These are phyloP conservation scores for Fraxinus americana DNA, from an alignment of 257 asterid species.

Conservation along the genomic window DNA sequence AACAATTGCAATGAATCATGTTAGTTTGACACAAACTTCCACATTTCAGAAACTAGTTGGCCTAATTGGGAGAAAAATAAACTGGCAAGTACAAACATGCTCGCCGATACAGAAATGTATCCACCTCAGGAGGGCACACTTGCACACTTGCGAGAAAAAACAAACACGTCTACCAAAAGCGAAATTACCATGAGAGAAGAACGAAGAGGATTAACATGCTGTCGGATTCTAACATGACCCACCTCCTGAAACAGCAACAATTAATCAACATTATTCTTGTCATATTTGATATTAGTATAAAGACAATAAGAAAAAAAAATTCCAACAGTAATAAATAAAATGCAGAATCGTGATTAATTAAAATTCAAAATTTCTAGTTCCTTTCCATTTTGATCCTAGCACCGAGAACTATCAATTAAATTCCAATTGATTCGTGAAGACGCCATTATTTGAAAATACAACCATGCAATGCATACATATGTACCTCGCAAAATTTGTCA, in stretches of 20 bases:
- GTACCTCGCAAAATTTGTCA: constrained; percentile 59
- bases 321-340: neutral
- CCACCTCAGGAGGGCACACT: neutral
- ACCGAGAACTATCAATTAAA: neutral
- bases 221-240: constrained; percentile 90
- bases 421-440: neutral
- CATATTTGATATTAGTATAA: neutral
- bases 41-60: neutral
- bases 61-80: constrained; percentile 2
- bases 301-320: neutral
- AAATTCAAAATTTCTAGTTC: neutral
- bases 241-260: constrained; percentile 59
- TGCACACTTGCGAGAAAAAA: neutral
- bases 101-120: neutral
- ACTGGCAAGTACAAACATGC: neutral
- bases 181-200: constrained; percentile 63
- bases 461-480: neutral
- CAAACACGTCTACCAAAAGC: neutral
- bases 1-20: neutral
- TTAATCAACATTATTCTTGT: neutral
- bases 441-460: neutral
- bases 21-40: neutral
- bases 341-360: neutral
- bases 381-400: neutral
- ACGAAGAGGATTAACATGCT: constrained; percentile 93